Conservation (phyloP, 2,329 filamentous ascomycete species). For the Gaeumannomyces tritici region DNA sequence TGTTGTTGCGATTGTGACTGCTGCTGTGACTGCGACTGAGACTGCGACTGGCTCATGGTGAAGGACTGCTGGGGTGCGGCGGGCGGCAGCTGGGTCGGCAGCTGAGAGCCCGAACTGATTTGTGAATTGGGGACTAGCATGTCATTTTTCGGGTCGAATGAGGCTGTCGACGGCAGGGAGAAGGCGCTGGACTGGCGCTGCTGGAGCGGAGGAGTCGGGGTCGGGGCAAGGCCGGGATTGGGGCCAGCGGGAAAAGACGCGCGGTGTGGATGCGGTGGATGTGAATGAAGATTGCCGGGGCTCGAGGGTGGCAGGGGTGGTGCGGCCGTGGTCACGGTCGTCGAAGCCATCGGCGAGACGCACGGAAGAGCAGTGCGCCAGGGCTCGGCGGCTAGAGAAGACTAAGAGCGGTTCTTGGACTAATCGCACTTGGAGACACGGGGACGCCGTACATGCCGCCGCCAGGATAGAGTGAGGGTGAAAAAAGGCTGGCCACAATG, state of each 20-base stretch:
- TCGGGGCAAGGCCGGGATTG: constrained; percentile 6
- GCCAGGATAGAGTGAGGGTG: too few relatives aligned
- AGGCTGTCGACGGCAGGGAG: constrained; percentile 7
- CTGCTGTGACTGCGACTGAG: constrained; percentile 7
- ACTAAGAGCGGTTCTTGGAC: too few relatives aligned
- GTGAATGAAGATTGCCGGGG: constrained; percentile 1
- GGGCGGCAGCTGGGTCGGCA: constrained; percentile 14
- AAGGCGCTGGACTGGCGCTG: constrained; percentile 1
- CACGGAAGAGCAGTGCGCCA: background rate
- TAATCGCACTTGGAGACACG: too few relatives aligned
- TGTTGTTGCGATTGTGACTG: constrained; percentile 17
- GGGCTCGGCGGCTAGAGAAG: background rate
- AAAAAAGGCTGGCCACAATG: background rate
- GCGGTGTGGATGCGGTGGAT: constrained; percentile 12
- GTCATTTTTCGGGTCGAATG: constrained; percentile 8
- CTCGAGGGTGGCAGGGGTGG: background rate
- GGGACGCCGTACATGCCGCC: background rate
- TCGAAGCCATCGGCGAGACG: constrained; percentile 24
- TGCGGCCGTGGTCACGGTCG: constrained; percentile 20
- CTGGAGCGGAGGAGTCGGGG: constrained; percentile 5
- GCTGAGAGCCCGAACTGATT: constrained; percentile 15
- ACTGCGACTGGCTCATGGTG: constrained; percentile 44
- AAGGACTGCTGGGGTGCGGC: constrained; percentile 45
- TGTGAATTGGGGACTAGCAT: constrained; percentile 8
- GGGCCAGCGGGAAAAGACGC: constrained; percentile 14